Evolutionary conservation across 2,329 filamentous ascomycete genomes (phyloP).

Genomic region (Amesomyces nigricolor): DNA sequence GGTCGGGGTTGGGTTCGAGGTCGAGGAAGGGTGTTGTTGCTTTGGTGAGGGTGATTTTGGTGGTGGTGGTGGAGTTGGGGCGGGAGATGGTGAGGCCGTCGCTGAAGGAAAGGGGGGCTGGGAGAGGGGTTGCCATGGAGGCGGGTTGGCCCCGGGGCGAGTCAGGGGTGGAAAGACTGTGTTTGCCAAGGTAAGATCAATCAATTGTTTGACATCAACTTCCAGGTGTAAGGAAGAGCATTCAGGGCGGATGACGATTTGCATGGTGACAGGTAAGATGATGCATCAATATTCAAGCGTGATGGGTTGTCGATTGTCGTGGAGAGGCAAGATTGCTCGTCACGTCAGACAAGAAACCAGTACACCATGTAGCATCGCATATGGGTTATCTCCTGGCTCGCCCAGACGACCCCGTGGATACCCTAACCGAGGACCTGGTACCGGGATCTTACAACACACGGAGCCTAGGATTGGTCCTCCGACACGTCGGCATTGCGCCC

Average conservation of each 20-base stretch:
- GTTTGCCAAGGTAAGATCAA: no score
- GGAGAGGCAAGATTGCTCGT: no score
- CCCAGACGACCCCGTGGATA: not conserved
- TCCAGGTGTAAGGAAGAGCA: no score
- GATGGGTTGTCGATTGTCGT: no score
- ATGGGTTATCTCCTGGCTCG: conserved; percentile 5
- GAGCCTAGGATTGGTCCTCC: not conserved
- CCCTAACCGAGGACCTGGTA: not conserved
- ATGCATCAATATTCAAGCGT: no score
- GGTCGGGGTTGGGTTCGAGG: not conserved
- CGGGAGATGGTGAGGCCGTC: not conserved
- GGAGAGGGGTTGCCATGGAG: conserved; percentile 1
- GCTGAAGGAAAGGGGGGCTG: not conserved
- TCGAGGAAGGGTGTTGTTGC: not conserved
- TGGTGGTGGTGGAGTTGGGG: not conserved
- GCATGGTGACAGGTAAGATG: no score
- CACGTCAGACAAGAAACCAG: not conserved
- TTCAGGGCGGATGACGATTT: no score
- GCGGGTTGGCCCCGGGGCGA: not conserved
- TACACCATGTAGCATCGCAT: not conserved
- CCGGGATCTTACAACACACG: not conserved
- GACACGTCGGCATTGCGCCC: no score
- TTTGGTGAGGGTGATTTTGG: not conserved
- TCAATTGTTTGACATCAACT: no score
- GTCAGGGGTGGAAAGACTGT: not conserved